A percentile compares a stretch with the other conserved stretches of the same genome.
Evolutionary conservation across 2,329 filamentous ascomycete species (phyloP).

Genomic region (Paradendryphiella salina): DNA sequence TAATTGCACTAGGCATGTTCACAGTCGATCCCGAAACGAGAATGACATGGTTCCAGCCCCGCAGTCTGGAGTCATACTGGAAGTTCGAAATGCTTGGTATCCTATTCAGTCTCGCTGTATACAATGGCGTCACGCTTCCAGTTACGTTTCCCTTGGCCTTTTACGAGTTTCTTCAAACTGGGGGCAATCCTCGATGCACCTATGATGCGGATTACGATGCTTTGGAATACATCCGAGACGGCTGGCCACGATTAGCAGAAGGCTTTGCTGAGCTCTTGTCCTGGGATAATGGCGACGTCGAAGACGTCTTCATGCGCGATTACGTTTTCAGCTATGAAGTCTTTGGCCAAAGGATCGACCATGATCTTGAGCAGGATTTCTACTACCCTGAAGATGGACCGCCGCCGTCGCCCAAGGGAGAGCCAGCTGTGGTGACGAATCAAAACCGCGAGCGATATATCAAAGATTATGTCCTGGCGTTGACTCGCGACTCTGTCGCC

Average conservation of each 20-base stretch:
- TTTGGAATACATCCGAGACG: conserved; percentile 79
- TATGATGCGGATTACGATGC: neutral
- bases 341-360: conserved; percentile 57
- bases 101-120: conserved; percentile 85
- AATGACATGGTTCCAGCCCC: conserved; percentile 86
- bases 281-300: conserved; percentile 80
- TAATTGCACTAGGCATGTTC: conserved; percentile 63
- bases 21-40: conserved; percentile 73
- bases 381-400: neutral
- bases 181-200: conserved; percentile 51
- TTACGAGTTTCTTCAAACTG: conserved; percentile 74
- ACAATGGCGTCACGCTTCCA: conserved; percentile 89
- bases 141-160: conserved; percentile 84
- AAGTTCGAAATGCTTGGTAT: conserved; percentile 89
- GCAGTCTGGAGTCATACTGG: conserved; percentile 79
- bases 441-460: conserved; percentile 78
- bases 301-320: conserved; percentile 78
- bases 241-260: conserved; percentile 80
- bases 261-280: conserved; percentile 73
- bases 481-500: conserved; percentile 49
- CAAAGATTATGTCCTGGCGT: conserved; percentile 70
- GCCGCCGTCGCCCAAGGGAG: conserved; percentile 25
- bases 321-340: conserved; percentile 79
- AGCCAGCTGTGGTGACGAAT: conserved; percentile 76
- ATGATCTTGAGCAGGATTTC: conserved; percentile 55